phyloP scores from a whole-genome alignment of 768 basidiomycete genomes.

The Kwoniella sp. region DNA sequence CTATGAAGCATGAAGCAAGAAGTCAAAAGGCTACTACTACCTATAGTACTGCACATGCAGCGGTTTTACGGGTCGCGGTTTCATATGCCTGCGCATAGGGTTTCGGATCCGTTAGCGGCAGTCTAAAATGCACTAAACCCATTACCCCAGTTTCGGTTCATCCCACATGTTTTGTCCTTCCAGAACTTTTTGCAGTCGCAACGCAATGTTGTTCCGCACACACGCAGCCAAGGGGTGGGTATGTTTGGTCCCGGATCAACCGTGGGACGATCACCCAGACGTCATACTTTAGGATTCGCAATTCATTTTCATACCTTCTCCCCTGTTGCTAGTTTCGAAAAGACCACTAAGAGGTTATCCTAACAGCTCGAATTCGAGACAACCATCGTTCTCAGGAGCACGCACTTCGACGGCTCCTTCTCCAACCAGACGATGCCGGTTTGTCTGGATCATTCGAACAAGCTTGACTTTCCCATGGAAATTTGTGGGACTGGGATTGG shows the following conservation, averaged over 20 bases:
- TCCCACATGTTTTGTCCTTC: not conserved
- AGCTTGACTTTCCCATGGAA: not conserved
- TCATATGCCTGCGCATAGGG: not conserved
- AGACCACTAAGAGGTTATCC: not conserved
- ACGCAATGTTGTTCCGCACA: conserved; percentile 1
- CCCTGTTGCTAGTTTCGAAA: not conserved
- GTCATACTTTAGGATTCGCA: not conserved
- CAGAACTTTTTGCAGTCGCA: not conserved
- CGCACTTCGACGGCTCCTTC: no score
- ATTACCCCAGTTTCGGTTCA: conserved; percentile 15
- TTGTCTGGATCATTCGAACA: not conserved
- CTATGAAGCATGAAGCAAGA: no score
- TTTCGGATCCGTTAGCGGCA: not conserved
- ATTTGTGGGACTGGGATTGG: not conserved
- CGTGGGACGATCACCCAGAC: not conserved
- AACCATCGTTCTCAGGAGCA: no score
- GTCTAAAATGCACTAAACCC: conserved; percentile 7
- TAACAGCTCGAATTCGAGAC: no score
- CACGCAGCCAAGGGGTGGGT: not conserved
- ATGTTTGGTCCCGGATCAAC: not conserved
- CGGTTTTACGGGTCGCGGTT: not conserved
- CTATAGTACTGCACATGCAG: no score
- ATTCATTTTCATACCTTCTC: not conserved
- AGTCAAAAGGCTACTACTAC: no score
- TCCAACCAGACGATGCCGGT: not conserved